Conservation (phyloP, 495 filamentous ascomycete species). For the Cenococcum geophilum region DNA sequence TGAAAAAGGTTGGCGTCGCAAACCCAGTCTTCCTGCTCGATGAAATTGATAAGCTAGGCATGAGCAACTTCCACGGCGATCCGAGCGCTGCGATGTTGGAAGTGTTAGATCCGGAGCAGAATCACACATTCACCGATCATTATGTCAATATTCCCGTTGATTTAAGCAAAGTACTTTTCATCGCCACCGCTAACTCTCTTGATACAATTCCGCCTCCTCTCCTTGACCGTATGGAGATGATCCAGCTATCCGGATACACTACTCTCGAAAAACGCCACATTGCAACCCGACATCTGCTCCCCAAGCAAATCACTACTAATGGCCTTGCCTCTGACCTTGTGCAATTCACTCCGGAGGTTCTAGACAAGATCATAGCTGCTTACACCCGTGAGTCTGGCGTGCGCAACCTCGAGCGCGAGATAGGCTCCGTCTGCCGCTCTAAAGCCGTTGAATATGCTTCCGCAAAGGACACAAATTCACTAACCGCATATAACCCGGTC, state of each 20-base stretch:
- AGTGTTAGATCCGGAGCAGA: slow-evolving; percentile 97
- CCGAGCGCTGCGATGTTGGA: slow-evolving; percentile 99
- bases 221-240: slow-evolving; percentile 96
- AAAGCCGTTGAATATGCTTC: slow-evolving; percentile 95
- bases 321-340: slow-evolving; percentile 72
- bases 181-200: slow-evolving; percentile 94
- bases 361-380: slow-evolving; percentile 88
- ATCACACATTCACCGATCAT: slow-evolving; percentile 89
- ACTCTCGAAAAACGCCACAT: slow-evolving; percentile 98
- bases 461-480: slow-evolving; percentile 68
- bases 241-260: slow-evolving; percentile 88
- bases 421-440: slow-evolving; percentile 86
- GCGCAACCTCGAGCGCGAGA: slow-evolving; percentile 90
- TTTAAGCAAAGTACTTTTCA: slow-evolving; percentile 92
- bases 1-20: slow-evolving; percentile 92
- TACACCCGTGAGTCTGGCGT: slow-evolving; percentile 99
- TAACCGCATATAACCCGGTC: slow-evolving; percentile 64
- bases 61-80: slow-evolving; percentile 88
- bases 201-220: slow-evolving; percentile 92
- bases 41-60: slow-evolving; percentile 97
- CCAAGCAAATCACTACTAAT: slow-evolving; percentile 82
- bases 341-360: slow-evolving; percentile 68
- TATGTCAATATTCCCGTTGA: slow-evolving; percentile 97
- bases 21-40: slow-evolving; percentile 97
- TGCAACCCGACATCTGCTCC: slow-evolving; percentile 84